Evolutionary conservation across 2,329 filamentous ascomycete genomes (phyloP).

Genomic region (Colletotrichum orbiculare): DNA sequence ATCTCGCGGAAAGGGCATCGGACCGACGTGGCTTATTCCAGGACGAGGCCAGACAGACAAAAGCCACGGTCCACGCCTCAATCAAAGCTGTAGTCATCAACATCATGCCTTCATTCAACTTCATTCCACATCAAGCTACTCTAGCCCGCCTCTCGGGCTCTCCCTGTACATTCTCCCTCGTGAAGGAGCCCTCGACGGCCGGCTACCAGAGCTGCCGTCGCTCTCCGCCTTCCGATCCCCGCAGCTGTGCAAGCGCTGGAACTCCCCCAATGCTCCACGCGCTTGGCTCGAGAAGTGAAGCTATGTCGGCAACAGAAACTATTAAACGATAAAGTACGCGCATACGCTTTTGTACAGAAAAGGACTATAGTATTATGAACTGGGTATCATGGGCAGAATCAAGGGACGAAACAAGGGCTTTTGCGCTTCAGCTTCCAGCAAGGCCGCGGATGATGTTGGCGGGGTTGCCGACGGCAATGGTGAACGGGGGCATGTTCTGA

Average conservation of each 20-base stretch:
- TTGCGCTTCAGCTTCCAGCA: constrained; percentile 16
- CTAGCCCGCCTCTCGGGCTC: no score
- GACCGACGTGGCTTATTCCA: no score
- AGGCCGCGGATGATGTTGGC: constrained; percentile 65
- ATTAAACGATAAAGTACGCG: constrained; percentile 7
- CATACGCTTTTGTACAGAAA: constrained; percentile 31
- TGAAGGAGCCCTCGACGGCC: no score
- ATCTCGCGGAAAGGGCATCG: no score
- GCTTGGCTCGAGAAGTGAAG: constrained; percentile 23
- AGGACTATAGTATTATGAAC: constrained; percentile 21
- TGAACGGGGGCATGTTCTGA: constrained; percentile 73
- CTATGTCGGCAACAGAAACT: neutral
- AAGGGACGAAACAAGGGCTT: constrained; percentile 6
- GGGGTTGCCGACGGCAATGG: constrained; percentile 77
- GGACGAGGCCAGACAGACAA: no score
- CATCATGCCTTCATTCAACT: constrained; percentile 20
- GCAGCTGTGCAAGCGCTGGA: constrained; percentile 7
- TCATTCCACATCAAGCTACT: constrained; percentile 6
- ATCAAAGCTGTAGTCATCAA: neutral
- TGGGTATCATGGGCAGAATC: constrained; percentile 35
- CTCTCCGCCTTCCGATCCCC: no score
- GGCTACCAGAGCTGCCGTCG: constrained; percentile 22
- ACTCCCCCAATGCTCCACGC: constrained; percentile 12
- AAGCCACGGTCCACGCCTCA: no score
- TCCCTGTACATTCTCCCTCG: no score